Evolutionary conservation across 1,284 basidiomycete genomes (phyloP).

Genomic region (Apiotrichum siamense): DNA sequence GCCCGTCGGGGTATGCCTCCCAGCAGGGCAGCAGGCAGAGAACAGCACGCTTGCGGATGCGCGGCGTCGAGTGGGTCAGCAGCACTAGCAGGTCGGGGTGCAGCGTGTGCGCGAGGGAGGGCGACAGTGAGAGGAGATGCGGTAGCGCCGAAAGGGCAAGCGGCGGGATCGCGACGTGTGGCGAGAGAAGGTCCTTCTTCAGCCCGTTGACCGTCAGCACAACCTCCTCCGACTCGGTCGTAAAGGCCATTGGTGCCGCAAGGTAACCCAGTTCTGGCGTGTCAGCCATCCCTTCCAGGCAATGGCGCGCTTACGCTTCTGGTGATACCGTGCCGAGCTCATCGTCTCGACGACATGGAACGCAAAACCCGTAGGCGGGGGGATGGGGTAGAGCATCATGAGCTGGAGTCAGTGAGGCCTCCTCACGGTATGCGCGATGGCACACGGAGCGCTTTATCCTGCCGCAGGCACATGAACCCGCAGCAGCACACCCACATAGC

Average conservation of each 20-base stretch:
- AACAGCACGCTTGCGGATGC: constrained; percentile 83
- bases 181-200: constrained; percentile 90
- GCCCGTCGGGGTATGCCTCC: constrained; percentile 69
- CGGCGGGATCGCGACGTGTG: constrained; percentile 64
- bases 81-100: constrained; percentile 79
- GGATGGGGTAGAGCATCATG: constrained; percentile 50
- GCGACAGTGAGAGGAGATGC: constrained; percentile 80
- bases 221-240: constrained; percentile 89
- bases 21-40: constrained; percentile 73
- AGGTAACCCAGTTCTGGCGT: constrained; percentile 82
- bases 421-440: not conserved
- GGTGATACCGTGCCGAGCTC: constrained; percentile 83
- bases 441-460: too few species aligned
- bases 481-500: constrained; percentile 87
- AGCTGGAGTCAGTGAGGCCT: constrained; percentile 26
- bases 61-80: constrained; percentile 81
- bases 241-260: constrained; percentile 86
- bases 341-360: constrained; percentile 97
- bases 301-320: constrained; percentile 57
- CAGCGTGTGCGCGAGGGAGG: constrained; percentile 82
- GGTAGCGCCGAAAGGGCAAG: constrained; percentile 81
- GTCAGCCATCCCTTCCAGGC: not conserved
- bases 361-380: constrained; percentile 52
- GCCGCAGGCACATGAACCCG: not conserved
- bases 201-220: constrained; percentile 96